These are phyloP conservation scores for Phlyctochytrium planicorne DNA, from an alignment of 192 early-diverging fungal species.

Conservation along the genomic window DNA sequence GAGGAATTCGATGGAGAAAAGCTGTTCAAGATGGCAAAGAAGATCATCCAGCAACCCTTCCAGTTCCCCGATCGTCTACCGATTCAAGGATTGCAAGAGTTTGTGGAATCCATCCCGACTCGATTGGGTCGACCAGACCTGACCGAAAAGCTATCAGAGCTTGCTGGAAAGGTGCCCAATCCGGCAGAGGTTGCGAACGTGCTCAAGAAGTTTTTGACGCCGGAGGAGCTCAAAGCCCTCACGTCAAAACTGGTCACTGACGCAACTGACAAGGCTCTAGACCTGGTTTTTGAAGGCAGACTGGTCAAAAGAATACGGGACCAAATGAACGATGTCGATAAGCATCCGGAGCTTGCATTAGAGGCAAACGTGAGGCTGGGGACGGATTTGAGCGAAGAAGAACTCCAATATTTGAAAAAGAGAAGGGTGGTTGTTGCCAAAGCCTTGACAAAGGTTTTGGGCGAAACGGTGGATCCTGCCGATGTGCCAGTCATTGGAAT, in stretches of 20 bases:
- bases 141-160: not conserved
- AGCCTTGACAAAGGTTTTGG: constrained; percentile 25
- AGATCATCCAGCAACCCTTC: not conserved
- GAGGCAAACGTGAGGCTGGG: constrained; percentile 26
- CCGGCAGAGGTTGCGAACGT: not conserved
- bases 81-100: not conserved
- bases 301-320: not conserved
- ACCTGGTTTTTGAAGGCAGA: constrained; percentile 17
- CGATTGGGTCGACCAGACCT: constrained; percentile 4
- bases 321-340: constrained; percentile 13
- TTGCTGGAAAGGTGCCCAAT: not conserved
- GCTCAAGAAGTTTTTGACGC: not conserved
- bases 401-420: constrained; percentile 7
- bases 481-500: constrained; percentile 35
- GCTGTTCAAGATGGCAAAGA: no score
- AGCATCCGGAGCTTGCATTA: constrained; percentile 29
- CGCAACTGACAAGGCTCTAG: constrained; percentile 9
- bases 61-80: constrained; percentile 1
- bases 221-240: not conserved
- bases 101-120: constrained; percentile 2
- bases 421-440: constrained; percentile 7
- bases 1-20: no score
- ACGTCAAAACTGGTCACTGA: not conserved
- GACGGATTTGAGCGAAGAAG: constrained; percentile 10
- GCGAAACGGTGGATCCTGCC: constrained; percentile 21